Base-by-base conservation (phyloP, 108 stramenopile genomes). In the Stephanodiscus triporus region DNA sequence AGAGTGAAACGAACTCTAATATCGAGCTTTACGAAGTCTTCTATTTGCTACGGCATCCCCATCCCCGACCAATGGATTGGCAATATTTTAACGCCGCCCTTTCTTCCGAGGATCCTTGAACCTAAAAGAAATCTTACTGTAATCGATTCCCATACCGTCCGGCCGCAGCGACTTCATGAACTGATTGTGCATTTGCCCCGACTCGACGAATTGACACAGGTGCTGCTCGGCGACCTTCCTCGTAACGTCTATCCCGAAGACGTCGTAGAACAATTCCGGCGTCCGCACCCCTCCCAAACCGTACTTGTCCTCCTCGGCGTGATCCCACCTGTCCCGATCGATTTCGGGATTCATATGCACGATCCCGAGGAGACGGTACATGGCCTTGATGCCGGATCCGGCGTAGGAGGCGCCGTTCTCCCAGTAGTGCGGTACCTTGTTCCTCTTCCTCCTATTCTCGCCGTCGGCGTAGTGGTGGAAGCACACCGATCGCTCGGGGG, bases 121-220 rank as follows among this genome's bases (percentile, higher is more conserved):
- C 37, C 67, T 38, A 66, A 81, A 94, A 38, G 82, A 29, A 27
- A 91, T 87, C 16, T 84, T 67, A 19, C 59, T 45, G 60, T 95
- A 95, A 66, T 95, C 95, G 51, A 95, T 88, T 36, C 95, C 95
- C 90, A 91, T 93, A 23, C 95, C 95, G 81, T 95, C 91, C 22
- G 68, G 73, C 55, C 91, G 77, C 24, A 93, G 62, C 6, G 72
- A 63, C 29, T 74, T 65, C 7, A 47, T 68, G 47, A 92, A 92
- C 49, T 75, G 49, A 4, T 84, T 77, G 76, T 95, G 95, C 91
- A 95, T 90, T 38, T 59, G 68, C 22, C 86, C 86, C 5, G 76
- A 79, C 22, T 78, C 82, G 10, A 95, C 90, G 68, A 94, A 93
- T 30, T 56, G 43, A 61, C 95, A 96, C 26, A 96, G 58, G 45